phyloP scores from a whole-genome alignment of 441 rosid genomes.

The Eutrema salsugineum region DNA sequence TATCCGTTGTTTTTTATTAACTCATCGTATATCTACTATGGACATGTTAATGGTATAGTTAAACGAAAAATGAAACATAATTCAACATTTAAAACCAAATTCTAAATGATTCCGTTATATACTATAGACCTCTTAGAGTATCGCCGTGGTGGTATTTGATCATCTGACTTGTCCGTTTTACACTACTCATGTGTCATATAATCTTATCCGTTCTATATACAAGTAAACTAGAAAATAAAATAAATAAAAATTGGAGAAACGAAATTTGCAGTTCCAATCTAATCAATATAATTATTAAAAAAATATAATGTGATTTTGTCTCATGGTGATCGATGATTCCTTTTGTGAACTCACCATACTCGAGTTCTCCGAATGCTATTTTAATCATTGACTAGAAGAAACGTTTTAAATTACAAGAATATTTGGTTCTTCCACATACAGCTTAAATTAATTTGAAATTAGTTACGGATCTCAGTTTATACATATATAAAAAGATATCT shows the following conservation, averaged over 20 bases:
- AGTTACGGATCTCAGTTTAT: background rate
- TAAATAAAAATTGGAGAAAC: background rate
- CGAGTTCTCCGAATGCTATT: background rate
- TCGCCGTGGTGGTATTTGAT: background rate
- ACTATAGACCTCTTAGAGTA: background rate
- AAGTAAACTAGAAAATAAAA: too few species aligned
- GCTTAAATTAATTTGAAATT: background rate
- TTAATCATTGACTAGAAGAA: background rate
- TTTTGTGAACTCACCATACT: background rate
- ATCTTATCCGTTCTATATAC: background rate
- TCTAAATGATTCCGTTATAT: background rate
- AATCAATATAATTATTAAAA: background rate
- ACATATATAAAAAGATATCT: background rate
- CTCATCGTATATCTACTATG: background rate
- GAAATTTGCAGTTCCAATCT: background rate
- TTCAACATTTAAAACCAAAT: background rate
- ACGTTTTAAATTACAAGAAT: background rate
- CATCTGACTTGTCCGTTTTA: background rate
- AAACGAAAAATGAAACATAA: too few species aligned
- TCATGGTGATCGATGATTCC: background rate
- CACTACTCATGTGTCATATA: background rate
- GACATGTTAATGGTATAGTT: background rate
- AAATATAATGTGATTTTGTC: background rate
- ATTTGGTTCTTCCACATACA: background rate
- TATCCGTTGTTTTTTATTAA: too few species aligned